Base-by-base conservation (phyloP, 73 alveolate species). In the Paraurostyla sp. region DNA sequence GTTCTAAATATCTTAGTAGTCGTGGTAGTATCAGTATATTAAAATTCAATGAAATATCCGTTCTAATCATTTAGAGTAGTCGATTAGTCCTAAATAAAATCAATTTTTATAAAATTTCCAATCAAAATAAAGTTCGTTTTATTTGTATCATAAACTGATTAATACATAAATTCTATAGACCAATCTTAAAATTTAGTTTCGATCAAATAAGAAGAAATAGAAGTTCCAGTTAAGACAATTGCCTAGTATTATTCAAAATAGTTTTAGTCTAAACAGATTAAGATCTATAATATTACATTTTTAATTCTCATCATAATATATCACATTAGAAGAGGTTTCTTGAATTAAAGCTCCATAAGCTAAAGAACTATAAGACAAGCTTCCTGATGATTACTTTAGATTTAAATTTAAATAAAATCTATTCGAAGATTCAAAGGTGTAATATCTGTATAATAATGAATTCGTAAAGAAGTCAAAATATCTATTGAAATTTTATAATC, bases 161-260 rank as follows among this genome's bases (percentile, higher is more conserved):
- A 20, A 50, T 73, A 73, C 87, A 73, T 73, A 73, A 73, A 73
- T 27, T 73, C 87, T 29, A 73, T 13, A 27, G 87, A 30, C 87
- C 87, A 73, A 50, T 73, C 73, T 13, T 18, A 18, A 30, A 20
- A 73, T 40, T 65, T 15, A 33, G 59, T 38, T 18, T 65, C 41
- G 16, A 65, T 18, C 25, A 38, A 22, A 38, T 35, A 65, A 35
- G 82, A 65, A 35, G 6, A 16, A 22, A 65, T 65, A 38, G 82
- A 65, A 3, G 9, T 38, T 65, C 38, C 38, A 7, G 9, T 65
- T 9, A 65, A 38, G 1, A 50, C n/a, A 20, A 73, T 50, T 20
- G 87, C 71, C 23, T 4, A 1, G 29, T 73, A 73, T 22, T 9
- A 3, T 25, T 13, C n/a, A 33, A 20, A n/a, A 33, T 48, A 73